phyloP scores from a whole-genome alignment of 768 basidiomycete genomes.

The Clitopilus hobsonii region DNA sequence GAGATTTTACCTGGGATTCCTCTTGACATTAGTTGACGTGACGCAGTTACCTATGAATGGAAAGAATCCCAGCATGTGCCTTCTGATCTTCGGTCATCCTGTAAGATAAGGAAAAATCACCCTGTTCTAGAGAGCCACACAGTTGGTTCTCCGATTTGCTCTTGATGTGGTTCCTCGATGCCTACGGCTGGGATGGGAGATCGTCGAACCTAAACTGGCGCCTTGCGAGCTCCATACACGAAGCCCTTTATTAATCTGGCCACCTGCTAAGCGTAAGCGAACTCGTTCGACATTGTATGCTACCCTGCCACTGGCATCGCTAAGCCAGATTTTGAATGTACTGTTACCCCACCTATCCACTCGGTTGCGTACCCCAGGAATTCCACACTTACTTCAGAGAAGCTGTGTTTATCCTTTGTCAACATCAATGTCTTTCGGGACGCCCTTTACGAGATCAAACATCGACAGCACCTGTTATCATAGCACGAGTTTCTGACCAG shows the following conservation, averaged over 20 bases:
- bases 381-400: neutral
- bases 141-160: neutral
- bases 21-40: neutral
- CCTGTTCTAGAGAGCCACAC: neutral
- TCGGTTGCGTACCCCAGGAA: neutral
- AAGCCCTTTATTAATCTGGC: neutral
- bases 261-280: neutral
- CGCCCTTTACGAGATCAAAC: neutral
- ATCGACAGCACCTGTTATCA: neutral
- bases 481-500: neutral
- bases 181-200: neutral
- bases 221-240: neutral
- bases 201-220: neutral
- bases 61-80: neutral
- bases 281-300: neutral
- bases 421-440: neutral
- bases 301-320: neutral
- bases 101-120: neutral
- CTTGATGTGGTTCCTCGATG: neutral
- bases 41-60: neutral
- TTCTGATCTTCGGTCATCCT: neutral
- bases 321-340: too few species aligned
- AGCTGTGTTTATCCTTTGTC: too few species aligned
- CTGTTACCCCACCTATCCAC: neutral
- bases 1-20: conserved; percentile 2